Base-by-base conservation (phyloP, 257 asterid genomes). In the Solanum virginianum region DNA sequence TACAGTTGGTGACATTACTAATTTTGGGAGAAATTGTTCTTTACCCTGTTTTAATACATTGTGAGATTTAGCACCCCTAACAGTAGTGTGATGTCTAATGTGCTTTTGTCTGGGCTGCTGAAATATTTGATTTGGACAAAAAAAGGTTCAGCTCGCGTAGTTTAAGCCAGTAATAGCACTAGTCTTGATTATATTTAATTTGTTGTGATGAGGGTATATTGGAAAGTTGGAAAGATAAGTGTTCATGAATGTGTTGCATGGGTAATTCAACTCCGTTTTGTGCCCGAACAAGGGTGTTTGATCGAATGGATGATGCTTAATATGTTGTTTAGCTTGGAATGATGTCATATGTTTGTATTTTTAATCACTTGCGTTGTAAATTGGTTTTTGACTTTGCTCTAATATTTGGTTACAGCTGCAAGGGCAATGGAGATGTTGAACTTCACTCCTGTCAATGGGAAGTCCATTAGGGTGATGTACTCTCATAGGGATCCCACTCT, bases 401-500 rank as follows among this genome's bases (percentile, higher is more conserved):
- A 43, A 0, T n/a, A 16, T 13, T 9, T 60, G 10, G 13, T 88
- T 41, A 63, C 93, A 94, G 99, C 99, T 69, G 89, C 94, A 69
- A 90, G 97, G 87, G 99, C 99, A 83, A 22, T 94, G 87, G 98
- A 95, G 36, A 74, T 91, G 69, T 86, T 95, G 89, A 95, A 95
- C 88, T 95, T 94, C 89, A 92, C 97, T 83, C 96, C 98, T 65
- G 90, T 94, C 81, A 92, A 92, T 85, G 92, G 85, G 83, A 95
- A 91, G 91, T 20, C 92, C 1, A 91, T 95, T 69, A 90, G 99
- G 53, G 92, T 95, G 86, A 94, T 92, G 97, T 90, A 92, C 87
- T 95, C 99, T 82, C 98, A 92, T 84, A 89, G 99, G 18, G 99
- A 95, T 80, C 99, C 99, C 22, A 93, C 96, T 85, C 83, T 90